Conservation (phyloP, 805 yeast species). For the Metahyphopichia silvanorum region DNA sequence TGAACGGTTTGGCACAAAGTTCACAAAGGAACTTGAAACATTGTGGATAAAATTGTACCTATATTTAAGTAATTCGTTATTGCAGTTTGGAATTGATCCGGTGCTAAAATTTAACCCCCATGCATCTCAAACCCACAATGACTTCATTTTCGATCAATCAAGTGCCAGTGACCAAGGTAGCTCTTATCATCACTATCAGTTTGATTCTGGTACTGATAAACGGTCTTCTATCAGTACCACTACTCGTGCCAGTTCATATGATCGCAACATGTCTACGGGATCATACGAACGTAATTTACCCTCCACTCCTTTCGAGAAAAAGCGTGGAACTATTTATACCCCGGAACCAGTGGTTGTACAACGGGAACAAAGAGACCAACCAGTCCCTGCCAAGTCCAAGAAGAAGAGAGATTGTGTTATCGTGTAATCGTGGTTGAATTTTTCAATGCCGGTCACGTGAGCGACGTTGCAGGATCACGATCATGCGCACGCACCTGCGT, state of each 20-base stretch:
- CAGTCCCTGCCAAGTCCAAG: slow-evolving; percentile 6
- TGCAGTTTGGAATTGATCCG: slow-evolving; percentile 61
- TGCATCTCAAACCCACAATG: neutral
- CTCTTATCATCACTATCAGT: too few species aligned
- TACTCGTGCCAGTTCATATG: too few species aligned
- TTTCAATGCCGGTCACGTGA: too few species aligned
- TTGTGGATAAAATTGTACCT: slow-evolving; percentile 71
- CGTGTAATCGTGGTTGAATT: too few species aligned
- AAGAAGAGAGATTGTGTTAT: slow-evolving; percentile 29
- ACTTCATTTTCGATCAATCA: neutral
- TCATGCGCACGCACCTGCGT: too few species aligned
- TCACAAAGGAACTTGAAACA: slow-evolving; percentile 59
- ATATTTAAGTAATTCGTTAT: slow-evolving; percentile 63
- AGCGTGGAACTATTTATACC: neutral
- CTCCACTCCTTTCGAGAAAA: too few species aligned
- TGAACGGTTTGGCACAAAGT: slow-evolving; percentile 54
- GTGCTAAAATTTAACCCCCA: slow-evolving; percentile 20
- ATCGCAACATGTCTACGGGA: too few species aligned
- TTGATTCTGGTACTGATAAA: slow-evolving; percentile 1
- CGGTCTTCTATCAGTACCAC: slow-evolving; percentile 1
- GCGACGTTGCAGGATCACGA: too few species aligned
- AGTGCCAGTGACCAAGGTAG: too few species aligned
- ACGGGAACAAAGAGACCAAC: too few species aligned
- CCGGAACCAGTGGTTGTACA: too few species aligned
- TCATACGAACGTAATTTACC: too few species aligned